Conservation (phyloP, 306 rosid genomes). For the Cucumis melo region DNA sequence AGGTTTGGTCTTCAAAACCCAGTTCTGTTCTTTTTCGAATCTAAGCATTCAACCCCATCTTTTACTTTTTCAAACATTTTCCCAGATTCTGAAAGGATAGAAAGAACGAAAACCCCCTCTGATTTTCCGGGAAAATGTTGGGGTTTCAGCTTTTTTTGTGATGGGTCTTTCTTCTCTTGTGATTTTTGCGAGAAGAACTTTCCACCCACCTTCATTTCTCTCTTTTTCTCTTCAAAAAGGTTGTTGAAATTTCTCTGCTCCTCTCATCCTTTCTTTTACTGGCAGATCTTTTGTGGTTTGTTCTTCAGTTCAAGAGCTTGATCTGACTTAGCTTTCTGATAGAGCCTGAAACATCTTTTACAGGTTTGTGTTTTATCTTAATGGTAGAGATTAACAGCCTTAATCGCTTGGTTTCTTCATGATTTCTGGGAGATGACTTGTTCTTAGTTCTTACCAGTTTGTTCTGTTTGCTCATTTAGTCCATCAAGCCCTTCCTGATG, state of each 20-base stretch:
- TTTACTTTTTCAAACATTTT: not conserved
- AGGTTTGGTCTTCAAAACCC: not conserved
- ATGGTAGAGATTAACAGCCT: not conserved
- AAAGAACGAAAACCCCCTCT: not conserved
- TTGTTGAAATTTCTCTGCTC: not conserved
- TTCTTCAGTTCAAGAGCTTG: constrained; percentile 4
- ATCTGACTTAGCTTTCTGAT: constrained; percentile 5
- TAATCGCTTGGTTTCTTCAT: not conserved
- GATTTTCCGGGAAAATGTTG: not conserved
- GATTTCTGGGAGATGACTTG: not conserved
- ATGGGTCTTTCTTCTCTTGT: not conserved
- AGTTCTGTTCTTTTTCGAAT: constrained; percentile 2
- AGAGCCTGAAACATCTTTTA: not conserved
- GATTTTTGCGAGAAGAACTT: not conserved
- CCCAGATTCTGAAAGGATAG: not conserved
- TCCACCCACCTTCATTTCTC: not conserved
- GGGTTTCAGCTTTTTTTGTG: not conserved
- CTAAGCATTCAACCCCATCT: not conserved
- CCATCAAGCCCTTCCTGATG: not conserved
- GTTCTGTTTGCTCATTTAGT: not conserved
- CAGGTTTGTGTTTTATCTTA: constrained; percentile 4
- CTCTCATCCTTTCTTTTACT: not conserved
- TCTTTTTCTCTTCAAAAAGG: not conserved
- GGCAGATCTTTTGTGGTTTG: constrained; percentile 6
- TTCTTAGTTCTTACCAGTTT: not conserved